phyloP scores from a whole-genome alignment of 495 filamentous ascomycete species.

The Penicillium coffeae region DNA sequence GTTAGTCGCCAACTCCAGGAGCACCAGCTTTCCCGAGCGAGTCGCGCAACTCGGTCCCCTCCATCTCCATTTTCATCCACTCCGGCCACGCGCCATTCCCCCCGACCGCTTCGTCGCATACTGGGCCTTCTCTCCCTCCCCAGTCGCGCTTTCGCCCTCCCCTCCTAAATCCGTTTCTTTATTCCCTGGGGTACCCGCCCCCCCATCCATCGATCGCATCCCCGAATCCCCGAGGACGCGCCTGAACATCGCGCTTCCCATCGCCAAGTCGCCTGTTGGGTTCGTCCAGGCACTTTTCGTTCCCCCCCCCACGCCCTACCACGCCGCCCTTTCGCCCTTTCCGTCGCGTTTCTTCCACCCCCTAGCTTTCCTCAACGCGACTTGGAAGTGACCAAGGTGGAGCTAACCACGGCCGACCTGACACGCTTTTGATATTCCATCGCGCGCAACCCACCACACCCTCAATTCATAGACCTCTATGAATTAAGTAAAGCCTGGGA shows the following conservation, averaged over 20 bases:
- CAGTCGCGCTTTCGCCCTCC: conserved; percentile 23
- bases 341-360: conserved; percentile 3
- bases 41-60: conserved; percentile 44
- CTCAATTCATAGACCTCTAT: conserved; percentile 18
- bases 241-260: conserved; percentile 36
- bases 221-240: conserved; percentile 25
- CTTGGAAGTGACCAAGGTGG: conserved; percentile 18
- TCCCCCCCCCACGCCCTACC: conserved; percentile 26
- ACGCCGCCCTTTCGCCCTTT: conserved; percentile 7
- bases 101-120: conserved; percentile 12
- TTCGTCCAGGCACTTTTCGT: conserved; percentile 16
- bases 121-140: not conserved
- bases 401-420: conserved; percentile 11
- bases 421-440: conserved; percentile 3
- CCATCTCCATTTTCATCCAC: conserved; percentile 45
- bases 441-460: conserved; percentile 8
- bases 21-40: conserved; percentile 40
- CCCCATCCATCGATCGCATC: conserved; percentile 26
- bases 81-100: conserved; percentile 33
- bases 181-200: conserved; percentile 19
- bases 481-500: conserved; percentile 28
- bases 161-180: conserved; percentile 28
- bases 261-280: conserved; percentile 32
- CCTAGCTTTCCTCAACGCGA: conserved; percentile 19
- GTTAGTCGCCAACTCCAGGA: conserved; percentile 38